Conservation (phyloP, 2,329 filamentous ascomycete genomes). For the Cryphonectria japonica region DNA sequence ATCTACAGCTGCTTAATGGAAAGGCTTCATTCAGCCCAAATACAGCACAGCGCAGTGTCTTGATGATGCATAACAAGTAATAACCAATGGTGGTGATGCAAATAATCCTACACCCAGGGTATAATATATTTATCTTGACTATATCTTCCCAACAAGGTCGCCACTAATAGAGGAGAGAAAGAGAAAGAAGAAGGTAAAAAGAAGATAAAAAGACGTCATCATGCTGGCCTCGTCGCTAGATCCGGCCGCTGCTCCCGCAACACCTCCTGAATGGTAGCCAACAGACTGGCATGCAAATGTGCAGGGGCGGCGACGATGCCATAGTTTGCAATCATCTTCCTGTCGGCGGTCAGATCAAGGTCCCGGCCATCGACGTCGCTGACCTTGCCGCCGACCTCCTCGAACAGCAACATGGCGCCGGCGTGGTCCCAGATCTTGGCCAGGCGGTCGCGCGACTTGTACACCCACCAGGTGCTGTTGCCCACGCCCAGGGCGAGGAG, state of each 20-base stretch:
- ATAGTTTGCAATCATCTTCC: constrained; percentile 55
- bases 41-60: neutral
- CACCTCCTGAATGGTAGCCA: constrained; percentile 43
- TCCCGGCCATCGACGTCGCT: constrained; percentile 57
- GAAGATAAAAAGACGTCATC: neutral
- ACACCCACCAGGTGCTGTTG: constrained; percentile 61
- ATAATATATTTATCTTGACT: neutral
- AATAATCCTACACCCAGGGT: neutral
- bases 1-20: neutral
- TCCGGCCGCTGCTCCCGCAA: constrained; percentile 40
- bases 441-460: constrained; percentile 50
- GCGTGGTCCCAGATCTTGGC: constrained; percentile 66
- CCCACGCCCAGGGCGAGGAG: constrained; percentile 55
- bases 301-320: constrained; percentile 59
- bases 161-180: neutral
- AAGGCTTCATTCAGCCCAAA: neutral
- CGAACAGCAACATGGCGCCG: constrained; percentile 61
- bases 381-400: constrained; percentile 59
- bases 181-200: neutral
- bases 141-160: neutral
- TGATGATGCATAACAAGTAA: neutral
- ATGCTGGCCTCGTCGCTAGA: constrained; percentile 34
- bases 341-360: constrained; percentile 54
- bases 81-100: neutral
- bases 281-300: constrained; percentile 47